Evolutionary conservation across 352 stramenopile species (phyloP).

Genomic region (Globisporangium splendens): DNA sequence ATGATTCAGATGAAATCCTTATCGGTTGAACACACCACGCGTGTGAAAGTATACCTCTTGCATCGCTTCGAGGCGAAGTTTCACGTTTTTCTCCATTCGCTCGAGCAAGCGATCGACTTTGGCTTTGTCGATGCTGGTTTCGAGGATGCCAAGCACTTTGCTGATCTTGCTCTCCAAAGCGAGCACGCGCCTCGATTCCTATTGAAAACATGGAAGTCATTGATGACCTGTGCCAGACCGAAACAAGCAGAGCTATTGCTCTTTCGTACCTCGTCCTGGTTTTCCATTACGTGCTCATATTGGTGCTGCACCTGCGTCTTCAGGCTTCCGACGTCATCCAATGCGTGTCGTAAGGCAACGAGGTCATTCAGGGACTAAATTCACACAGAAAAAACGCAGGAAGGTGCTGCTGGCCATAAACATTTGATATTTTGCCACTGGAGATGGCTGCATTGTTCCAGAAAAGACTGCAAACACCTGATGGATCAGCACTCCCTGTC

Average conservation of each 20-base stretch:
- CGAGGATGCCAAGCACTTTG: constrained; percentile 31
- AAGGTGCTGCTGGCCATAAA: background rate
- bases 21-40: background rate
- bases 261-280: constrained; percentile 25
- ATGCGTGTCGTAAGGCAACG: constrained; percentile 17
- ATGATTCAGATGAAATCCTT: background rate
- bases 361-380: constrained; percentile 24
- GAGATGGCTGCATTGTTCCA: background rate
- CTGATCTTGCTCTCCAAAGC: constrained; percentile 34
- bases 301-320: constrained; percentile 23
- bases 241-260: too few relatives aligned
- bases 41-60: constrained; percentile 30
- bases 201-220: background rate
- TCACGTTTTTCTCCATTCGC: constrained; percentile 40
- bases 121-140: constrained; percentile 26
- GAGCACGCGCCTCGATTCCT: constrained; percentile 28
- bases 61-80: constrained; percentile 44
- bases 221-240: background rate
- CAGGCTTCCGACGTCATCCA: constrained; percentile 34
- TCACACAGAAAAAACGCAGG: background rate
- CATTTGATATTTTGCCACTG: background rate
- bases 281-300: constrained; percentile 21
- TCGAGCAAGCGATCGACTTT: constrained; percentile 39
- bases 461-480: constrained; percentile 20
- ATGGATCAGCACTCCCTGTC: constrained; percentile 38